Evolutionary conservation across 179 eudicot species (phyloP), one percentile per base, ranked within the genome.

Genomic region (Pouteria campechiana): DNA sequence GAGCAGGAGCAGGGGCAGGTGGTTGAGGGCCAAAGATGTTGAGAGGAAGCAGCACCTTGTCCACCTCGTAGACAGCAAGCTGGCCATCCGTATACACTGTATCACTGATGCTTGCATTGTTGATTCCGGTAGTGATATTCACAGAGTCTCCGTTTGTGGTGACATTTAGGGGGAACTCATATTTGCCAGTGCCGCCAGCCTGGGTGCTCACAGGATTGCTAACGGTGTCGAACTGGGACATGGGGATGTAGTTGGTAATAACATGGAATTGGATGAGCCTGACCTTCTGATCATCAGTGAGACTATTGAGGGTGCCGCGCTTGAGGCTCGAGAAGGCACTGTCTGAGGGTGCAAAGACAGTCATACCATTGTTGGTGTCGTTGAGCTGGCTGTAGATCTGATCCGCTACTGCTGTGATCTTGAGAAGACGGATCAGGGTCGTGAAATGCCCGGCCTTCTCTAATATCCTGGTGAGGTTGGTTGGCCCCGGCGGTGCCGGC

Each of bases 331-430:
- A 54, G 44, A 92, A 92, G 11, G 99, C 85, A 39, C 56, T 73
- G 45, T 92, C 96, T 4, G 99, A 28, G 0, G 99, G 99, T 0
- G 93, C 99, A 17, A 92, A 79, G 0, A 92, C 6, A 6, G 96
- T 92, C 9, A 92, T 31, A 37, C 88, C 99, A 18, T 61, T 64
- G 63, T 69, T 69, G 0, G 99, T 72, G 54, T 87, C 75, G 69
- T 82, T 92, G 41, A 92, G 85, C 32, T 82, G 96, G 28, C 55
- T 56, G 60, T 69, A 69, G 79, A 92, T 77, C 28, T 82, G 94
- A 43, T 54, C 64, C 5, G 50, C 67, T 7, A 63, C 68, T 60
- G 74, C 84, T 12, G 99, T 87, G 57, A 44, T 65, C 6, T 37
- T 28, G 0, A 79, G 57, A 13, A 92, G 92, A 14, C 83, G 67